Conservation (phyloP, 2,329 filamentous ascomycete species). For the Arthrinium puccinioides region DNA sequence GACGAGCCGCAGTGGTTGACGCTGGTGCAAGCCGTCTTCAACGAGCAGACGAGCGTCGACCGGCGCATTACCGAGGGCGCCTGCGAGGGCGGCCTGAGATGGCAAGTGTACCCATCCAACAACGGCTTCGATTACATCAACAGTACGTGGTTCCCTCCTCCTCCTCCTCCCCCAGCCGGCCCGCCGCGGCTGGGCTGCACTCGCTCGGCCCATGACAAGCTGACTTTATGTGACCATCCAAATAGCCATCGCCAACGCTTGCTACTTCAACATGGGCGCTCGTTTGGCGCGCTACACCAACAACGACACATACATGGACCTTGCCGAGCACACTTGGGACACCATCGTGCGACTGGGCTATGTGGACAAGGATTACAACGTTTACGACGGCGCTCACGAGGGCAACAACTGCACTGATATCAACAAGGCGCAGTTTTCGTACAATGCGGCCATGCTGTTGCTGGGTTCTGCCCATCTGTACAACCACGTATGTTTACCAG, state of each 20-base stretch:
- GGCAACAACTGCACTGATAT: constrained; percentile 55
- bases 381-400: constrained; percentile 58
- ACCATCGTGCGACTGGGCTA: constrained; percentile 50
- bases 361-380: constrained; percentile 54
- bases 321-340: constrained; percentile 55
- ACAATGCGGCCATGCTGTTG: constrained; percentile 55
- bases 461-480: constrained; percentile 63
- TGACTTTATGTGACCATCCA: too few species aligned
- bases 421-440: constrained; percentile 59
- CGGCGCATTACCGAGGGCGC: constrained; percentile 50
- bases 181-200: too few species aligned
- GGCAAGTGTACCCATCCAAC: constrained; percentile 73
- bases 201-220: too few species aligned
- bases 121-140: constrained; percentile 73
- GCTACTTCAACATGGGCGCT: constrained; percentile 58
- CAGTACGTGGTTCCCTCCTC: too few species aligned
- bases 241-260: constrained; percentile 51
- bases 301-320: constrained; percentile 57
- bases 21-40: constrained; percentile 63
- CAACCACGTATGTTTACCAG: constrained; percentile 46
- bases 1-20: constrained; percentile 54
- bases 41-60: constrained; percentile 48
- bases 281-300: constrained; percentile 65
- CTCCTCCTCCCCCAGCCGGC: too few species aligned
- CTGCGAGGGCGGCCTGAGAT: constrained; percentile 65